These are phyloP conservation scores for Venturia effusa DNA, from an alignment of 2,329 filamentous ascomycete genomes.

Conservation along the genomic window DNA sequence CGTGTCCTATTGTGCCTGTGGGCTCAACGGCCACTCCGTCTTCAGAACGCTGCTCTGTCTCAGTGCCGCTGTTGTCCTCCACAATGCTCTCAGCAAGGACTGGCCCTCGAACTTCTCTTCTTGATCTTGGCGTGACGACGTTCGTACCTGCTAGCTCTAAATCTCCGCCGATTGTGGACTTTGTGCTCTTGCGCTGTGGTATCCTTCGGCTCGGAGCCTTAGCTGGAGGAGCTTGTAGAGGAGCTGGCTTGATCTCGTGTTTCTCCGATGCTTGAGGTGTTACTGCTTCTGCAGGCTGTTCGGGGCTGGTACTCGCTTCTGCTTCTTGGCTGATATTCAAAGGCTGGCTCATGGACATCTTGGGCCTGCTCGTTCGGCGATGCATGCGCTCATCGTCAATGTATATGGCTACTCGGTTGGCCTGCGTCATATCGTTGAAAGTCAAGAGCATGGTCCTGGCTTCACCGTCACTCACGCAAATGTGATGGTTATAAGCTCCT, in stretches of 20 bases:
- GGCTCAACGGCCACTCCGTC: neutral
- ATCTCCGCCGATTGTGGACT: neutral
- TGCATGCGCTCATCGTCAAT: neutral
- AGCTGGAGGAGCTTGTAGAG: neutral
- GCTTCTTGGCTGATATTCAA: neutral
- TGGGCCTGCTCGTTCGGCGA: neutral
- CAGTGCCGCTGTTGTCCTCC: neutral
- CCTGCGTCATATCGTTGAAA: neutral
- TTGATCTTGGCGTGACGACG: neutral
- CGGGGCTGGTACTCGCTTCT: neutral
- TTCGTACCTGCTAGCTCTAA: neutral
- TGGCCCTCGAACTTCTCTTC: neutral
- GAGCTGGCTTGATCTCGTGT: neutral
- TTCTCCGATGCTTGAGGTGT: neutral
- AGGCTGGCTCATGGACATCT: constrained; percentile 1
- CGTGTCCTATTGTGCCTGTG: neutral
- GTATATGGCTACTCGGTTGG: neutral
- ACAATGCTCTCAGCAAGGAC: neutral
- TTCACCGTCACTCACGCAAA: neutral
- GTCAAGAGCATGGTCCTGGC: constrained; percentile 2
- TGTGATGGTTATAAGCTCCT: neutral
- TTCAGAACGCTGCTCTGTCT: neutral
- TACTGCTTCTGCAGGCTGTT: neutral
- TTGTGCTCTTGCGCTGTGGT: neutral
- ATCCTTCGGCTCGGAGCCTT: neutral